Percentiles rank a stretch among this genome's conserved stretches.
These are phyloP conservation scores for Phalaenopsis aphrodite DNA, from an alignment of 106 monocot genomes.

Conservation along the genomic window DNA sequence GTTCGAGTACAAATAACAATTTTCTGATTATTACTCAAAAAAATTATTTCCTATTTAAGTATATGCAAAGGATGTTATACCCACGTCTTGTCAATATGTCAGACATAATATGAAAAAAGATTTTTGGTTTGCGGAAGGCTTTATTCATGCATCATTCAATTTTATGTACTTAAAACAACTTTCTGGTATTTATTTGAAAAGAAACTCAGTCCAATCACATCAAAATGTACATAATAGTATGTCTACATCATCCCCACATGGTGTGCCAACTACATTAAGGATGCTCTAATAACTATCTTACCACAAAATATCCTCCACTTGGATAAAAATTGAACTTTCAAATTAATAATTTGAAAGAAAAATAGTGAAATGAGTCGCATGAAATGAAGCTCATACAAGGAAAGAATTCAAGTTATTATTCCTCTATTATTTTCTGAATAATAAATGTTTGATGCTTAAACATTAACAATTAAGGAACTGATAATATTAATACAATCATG, in stretches of 20 bases:
- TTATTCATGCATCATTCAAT: background rate
- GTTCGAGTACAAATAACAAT: background rate
- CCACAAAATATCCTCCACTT: background rate
- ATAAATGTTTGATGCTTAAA: background rate
- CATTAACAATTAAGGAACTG: background rate
- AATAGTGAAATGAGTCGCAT: background rate
- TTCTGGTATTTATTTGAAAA: no score
- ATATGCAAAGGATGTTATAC: background rate
- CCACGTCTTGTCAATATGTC: background rate
- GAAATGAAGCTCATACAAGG: background rate
- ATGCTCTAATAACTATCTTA: background rate
- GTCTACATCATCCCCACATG: no score
- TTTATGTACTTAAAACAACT: background rate
- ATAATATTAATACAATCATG: background rate
- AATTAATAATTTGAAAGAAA: background rate
- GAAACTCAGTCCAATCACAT: no score
- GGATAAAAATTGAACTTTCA: background rate
- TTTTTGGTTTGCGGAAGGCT: background rate
- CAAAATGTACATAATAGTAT: no score
- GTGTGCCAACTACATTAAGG: background rate
- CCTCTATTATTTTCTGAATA: background rate
- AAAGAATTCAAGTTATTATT: background rate
- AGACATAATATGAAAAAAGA: background rate
- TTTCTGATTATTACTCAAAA: background rate
- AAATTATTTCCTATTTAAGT: background rate